A percentile compares a stretch with the other conserved stretches of the same genome.
Conservation (phyloP, 306 rosid species). For the Elaeagnus macrophylla region DNA sequence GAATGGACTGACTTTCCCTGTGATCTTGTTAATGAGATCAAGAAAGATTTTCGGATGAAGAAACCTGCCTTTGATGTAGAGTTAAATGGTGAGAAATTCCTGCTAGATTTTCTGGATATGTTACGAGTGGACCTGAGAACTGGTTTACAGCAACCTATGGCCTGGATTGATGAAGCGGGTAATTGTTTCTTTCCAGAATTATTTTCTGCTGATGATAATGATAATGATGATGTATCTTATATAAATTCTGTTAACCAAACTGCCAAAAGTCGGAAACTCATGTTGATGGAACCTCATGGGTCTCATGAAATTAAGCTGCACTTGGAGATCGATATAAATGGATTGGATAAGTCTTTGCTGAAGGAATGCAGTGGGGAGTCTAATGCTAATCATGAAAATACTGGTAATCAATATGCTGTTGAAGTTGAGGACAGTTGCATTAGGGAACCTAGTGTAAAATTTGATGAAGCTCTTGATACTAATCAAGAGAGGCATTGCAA, state of each 20-base stretch:
- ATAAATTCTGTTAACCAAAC: neutral
- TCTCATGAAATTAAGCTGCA: constrained; percentile 18
- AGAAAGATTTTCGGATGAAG: constrained; percentile 18
- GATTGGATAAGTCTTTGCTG: constrained; percentile 6
- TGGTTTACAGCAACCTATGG: constrained; percentile 15
- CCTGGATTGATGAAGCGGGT: constrained; percentile 30
- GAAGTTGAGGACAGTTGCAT: constrained; percentile 4
- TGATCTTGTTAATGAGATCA: constrained; percentile 6
- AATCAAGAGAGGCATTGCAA: neutral
- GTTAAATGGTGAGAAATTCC: constrained; percentile 10
- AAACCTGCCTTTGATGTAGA: constrained; percentile 21
- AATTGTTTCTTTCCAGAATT: constrained; percentile 24
- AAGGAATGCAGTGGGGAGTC: constrained; percentile 21
- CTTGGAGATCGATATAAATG: constrained; percentile 22
- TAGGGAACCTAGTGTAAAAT: neutral
- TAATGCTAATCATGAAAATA: constrained; percentile 7
- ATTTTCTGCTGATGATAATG: constrained; percentile 11
- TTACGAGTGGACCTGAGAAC: constrained; percentile 20
- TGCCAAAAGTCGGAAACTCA: neutral
- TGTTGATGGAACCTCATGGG: constrained; percentile 3
- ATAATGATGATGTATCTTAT: neutral
- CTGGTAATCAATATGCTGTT: neutral
- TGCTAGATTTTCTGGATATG: constrained; percentile 26
- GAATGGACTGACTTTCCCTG: constrained; percentile 25
- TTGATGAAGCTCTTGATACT: neutral